Percentiles rank a stretch among this genome's conserved stretches.
Conservation (phyloP, 805 yeast species). For the Saccharomycopsis fodiens region DNA sequence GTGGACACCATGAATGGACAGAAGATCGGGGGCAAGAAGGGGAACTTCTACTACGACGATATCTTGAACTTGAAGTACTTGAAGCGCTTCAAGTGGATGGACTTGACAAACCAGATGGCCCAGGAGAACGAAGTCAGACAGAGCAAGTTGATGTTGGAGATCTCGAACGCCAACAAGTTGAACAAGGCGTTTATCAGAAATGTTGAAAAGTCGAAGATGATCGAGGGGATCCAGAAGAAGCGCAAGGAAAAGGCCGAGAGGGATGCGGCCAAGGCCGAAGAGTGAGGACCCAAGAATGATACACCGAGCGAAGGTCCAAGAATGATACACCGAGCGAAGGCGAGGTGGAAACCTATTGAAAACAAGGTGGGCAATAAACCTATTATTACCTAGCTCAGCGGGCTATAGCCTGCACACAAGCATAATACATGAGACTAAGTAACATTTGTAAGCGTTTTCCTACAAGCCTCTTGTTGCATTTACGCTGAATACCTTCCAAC, state of each 20-base stretch:
- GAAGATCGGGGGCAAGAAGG: slow-evolving; percentile 85
- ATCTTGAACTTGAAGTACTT: slow-evolving; percentile 84
- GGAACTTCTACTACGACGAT: slow-evolving; percentile 88
- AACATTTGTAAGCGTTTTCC: too few species aligned
- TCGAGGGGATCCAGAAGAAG: background rate
- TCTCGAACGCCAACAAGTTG: slow-evolving; percentile 80
- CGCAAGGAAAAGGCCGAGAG: background rate
- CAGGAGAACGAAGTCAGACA: slow-evolving; percentile 85
- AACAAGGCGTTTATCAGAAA: slow-evolving; percentile 68
- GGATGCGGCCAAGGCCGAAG: too few species aligned
- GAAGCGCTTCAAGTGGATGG: slow-evolving; percentile 91
- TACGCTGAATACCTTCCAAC: too few species aligned
- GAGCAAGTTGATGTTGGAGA: slow-evolving; percentile 78
- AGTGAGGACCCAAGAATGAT: too few species aligned
- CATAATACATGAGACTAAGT: too few species aligned
- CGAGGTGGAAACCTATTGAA: too few species aligned
- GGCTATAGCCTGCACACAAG: too few species aligned
- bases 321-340: too few species aligned
- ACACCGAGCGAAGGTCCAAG: too few species aligned
- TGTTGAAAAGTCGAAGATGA: background rate
- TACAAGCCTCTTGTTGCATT: too few species aligned
- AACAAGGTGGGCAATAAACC: too few species aligned
- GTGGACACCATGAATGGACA: slow-evolving; percentile 84
- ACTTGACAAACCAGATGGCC: slow-evolving; percentile 87
- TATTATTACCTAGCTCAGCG: too few species aligned